Percentiles rank a stretch among this genome's conserved stretches.
phyloP scores from a whole-genome alignment of 768 basidiomycete species.

The Leccinum subgranulosum region DNA sequence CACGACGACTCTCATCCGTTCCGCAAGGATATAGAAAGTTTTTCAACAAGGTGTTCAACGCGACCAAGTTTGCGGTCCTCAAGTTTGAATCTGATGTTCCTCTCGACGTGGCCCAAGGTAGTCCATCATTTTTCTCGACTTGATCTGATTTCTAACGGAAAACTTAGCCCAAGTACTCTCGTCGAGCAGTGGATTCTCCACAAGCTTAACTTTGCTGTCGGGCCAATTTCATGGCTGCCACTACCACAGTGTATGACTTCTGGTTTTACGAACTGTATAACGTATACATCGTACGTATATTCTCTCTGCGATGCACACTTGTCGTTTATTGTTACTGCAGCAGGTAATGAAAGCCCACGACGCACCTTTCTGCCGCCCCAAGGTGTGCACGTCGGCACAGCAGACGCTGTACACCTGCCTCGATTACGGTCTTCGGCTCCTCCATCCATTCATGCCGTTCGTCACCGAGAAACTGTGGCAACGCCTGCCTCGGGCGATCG shows the following conservation, averaged over 20 bases:
- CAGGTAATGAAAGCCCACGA: slow-evolving; percentile 99
- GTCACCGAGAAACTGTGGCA: slow-evolving; percentile 99
- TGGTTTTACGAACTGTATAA: slow-evolving; percentile 99
- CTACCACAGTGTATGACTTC: slow-evolving; percentile 90
- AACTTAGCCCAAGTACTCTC: slow-evolving; percentile 76
- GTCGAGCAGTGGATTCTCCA: slow-evolving; percentile 96
- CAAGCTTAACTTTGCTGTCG: slow-evolving; percentile 84
- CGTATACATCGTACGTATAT: no score
- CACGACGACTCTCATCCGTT: no score
- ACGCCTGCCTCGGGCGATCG: slow-evolving; percentile 83
- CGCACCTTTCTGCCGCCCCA: slow-evolving; percentile 53
- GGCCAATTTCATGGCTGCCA: slow-evolving; percentile 94
- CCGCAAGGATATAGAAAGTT: no score
- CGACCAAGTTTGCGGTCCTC: no score
- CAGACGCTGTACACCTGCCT: slow-evolving; percentile 95
- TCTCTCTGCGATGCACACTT: slow-evolving; percentile 32
- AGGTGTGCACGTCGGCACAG: slow-evolving; percentile 77
- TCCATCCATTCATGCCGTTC: slow-evolving; percentile 99
- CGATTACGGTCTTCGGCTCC: slow-evolving; percentile 81
- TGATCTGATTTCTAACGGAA: no score
- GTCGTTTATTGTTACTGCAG: slow-evolving; percentile 37
- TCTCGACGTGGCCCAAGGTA: no score
- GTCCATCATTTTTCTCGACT: no score
- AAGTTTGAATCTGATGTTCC: no score
- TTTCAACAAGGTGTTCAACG: no score